Base-by-base conservation (phyloP, 176 grass and related monocot species). In the Aegilops speltoides region DNA sequence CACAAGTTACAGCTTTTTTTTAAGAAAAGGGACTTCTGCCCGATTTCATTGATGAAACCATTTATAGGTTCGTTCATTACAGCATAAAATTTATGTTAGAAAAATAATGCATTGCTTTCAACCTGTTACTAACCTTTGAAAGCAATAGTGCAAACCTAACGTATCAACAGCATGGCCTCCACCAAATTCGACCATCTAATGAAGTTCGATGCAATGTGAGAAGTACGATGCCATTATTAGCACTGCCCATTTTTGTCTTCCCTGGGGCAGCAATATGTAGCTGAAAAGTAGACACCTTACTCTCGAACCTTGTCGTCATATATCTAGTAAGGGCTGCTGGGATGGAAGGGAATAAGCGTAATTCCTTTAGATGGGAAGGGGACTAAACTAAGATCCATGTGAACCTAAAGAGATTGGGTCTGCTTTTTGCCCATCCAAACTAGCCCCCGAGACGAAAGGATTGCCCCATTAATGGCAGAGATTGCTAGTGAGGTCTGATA, bases 401-500 rank as follows among this genome's bases (percentile, higher is more conserved):
- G 15, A 50, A 76, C 46, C 41, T 50, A 15, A 9, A 46, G 71
- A 25, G 2, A 48, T 5, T 17, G 72, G 72, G 41, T 19, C 41
- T 75, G 48, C 1, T 17, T 75, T 28, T 17, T 74, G 71, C 12
- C 13, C 29, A 48, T 75, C 23, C 23, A 75, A 28, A 76, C 73
- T 52, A 76, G 73, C 4, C 7, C 25, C 73, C 7, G 8, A 22
- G 63, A 12, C 68, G 16, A 48, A 79, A 86, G 15, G 0, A 56
- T 74, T 67, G 54, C 33, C 36, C 11, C 43, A 79, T 79, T 76
- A 46, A 70, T 64, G 52, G 70, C 82, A 78, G 75, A 77, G 41
- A 10, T 57, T 69, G 81, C 46, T 45, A 69, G 52, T 48, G 45
- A 15, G 71, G 63, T 22, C 56, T 22, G 64, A 54, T 71, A 77